These are phyloP conservation scores for Erodium trifolium DNA, from an alignment of 441 rosid species.

Conservation along the genomic window DNA sequence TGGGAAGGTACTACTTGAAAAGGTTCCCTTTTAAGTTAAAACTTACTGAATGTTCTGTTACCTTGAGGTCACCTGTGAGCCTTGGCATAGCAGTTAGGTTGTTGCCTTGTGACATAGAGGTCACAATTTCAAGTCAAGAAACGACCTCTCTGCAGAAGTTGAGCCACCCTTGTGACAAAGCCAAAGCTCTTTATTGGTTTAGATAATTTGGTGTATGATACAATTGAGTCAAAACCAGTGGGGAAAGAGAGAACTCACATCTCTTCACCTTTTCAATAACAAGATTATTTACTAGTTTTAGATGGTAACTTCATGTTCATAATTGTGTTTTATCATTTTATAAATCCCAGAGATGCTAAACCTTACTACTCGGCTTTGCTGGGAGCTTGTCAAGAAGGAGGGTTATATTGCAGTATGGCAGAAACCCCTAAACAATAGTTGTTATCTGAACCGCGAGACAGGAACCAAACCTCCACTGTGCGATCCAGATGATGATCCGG, in stretches of 20 bases:
- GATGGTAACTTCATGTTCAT: neutral
- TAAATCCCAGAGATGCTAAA: constrained; percentile 71
- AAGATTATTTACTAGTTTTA: constrained; percentile 1
- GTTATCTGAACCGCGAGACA: constrained; percentile 68
- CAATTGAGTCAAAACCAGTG: neutral
- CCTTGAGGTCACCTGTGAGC: neutral
- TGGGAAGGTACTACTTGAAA: constrained; percentile 66
- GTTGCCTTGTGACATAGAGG: neutral
- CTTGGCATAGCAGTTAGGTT: neutral
- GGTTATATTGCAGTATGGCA: constrained; percentile 95
- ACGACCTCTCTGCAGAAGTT: neutral
- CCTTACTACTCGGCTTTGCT: constrained; percentile 82
- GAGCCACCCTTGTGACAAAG: neutral
- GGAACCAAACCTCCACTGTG: constrained; percentile 71
- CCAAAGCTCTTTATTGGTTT: neutral
- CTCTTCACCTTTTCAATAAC: constrained; percentile 7
- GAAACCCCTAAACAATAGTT: constrained; percentile 72
- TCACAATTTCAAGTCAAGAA: neutral
- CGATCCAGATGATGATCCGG: constrained; percentile 75
- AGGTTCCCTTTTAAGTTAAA: constrained; percentile 12
- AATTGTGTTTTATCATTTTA: constrained; percentile 19
- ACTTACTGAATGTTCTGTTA: neutral
- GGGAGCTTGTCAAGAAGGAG: constrained; percentile 91
- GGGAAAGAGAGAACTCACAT: neutral
- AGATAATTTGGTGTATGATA: neutral